Percentiles rank a stretch among this genome's conserved stretches.
Evolutionary conservation across 2,329 filamentous ascomycete species (phyloP).

Genomic region (Diaporthe helianthi): DNA sequence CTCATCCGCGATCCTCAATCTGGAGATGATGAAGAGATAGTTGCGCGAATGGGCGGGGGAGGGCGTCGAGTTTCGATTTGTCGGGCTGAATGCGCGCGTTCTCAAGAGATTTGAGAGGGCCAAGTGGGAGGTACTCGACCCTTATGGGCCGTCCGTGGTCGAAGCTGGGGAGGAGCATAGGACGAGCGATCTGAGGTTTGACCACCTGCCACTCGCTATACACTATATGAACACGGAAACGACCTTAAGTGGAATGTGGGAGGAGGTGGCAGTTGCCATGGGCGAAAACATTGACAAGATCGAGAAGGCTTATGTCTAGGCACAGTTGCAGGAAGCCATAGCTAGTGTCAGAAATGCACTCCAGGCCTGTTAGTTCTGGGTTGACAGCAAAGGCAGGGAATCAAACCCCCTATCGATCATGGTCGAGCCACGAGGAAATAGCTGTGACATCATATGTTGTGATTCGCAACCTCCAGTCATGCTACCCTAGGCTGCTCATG

Average conservation of each 20-base stretch:
- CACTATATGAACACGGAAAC: slow-evolving; percentile 8
- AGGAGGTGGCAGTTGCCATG: slow-evolving; percentile 18
- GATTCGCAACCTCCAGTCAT: background rate
- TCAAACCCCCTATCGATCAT: background rate
- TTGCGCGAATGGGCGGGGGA: slow-evolving; percentile 25
- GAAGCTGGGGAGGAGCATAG: background rate
- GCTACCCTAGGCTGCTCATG: too few species aligned
- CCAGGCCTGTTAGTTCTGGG: background rate
- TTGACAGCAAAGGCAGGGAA: background rate
- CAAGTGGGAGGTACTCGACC: slow-evolving; percentile 20
- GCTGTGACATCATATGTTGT: background rate
- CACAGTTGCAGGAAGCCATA: background rate
- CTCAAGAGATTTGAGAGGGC: slow-evolving; percentile 26
- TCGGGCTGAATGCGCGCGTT: slow-evolving; percentile 13
- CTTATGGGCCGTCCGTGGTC: background rate
- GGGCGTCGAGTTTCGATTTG: slow-evolving; percentile 12
- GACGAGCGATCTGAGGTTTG: slow-evolving; percentile 17
- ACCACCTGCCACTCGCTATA: slow-evolving; percentile 7
- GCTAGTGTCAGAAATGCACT: background rate
- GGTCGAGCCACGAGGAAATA: background rate
- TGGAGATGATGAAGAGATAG: slow-evolving; percentile 28
- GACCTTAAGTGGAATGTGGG: slow-evolving; percentile 13
- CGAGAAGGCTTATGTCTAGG: slow-evolving; percentile 12
- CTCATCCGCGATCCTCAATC: slow-evolving; percentile 45
- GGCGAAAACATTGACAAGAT: background rate